phyloP scores from a whole-genome alignment of 192 early-diverging fungal species.

The Umbelopsis sp. region DNA sequence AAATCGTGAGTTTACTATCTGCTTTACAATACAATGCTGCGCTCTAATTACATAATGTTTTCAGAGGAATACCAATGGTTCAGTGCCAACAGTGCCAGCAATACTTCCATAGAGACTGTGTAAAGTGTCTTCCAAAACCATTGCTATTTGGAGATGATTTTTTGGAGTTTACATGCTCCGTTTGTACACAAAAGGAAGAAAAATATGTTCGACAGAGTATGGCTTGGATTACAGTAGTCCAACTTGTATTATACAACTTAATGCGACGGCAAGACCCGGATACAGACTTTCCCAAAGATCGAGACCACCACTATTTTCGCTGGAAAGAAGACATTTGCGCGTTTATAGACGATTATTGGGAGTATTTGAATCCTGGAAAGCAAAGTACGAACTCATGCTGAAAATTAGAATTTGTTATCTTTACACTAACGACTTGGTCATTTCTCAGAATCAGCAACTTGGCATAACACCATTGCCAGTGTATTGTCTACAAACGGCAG shows the following conservation, averaged over 20 bases:
- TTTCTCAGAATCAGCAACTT: constrained; percentile 68
- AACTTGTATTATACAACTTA: constrained; percentile 77
- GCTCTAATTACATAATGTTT: not conserved
- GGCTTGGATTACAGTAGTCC: constrained; percentile 73
- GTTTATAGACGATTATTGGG: constrained; percentile 78
- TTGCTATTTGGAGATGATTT: constrained; percentile 74
- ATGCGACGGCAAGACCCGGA: constrained; percentile 44
- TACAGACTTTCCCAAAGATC: constrained; percentile 27
- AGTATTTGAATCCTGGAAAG: constrained; percentile 67
- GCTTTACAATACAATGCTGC: not conserved
- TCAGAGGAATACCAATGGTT: constrained; percentile 66
- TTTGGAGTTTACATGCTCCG: constrained; percentile 74
- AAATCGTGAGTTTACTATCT: constrained; percentile 39
- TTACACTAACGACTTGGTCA: not conserved
- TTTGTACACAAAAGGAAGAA: constrained; percentile 66
- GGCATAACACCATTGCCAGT: constrained; percentile 87
- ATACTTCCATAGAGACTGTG: constrained; percentile 77
- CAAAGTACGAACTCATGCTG: constrained; percentile 51
- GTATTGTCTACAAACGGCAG: constrained; percentile 76
- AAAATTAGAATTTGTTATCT: not conserved
- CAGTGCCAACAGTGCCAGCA: constrained; percentile 67
- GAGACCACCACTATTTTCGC: constrained; percentile 68
- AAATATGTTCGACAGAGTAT: constrained; percentile 65
- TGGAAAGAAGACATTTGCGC: constrained; percentile 83
- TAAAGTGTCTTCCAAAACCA: constrained; percentile 54